Evolutionary conservation across 1,284 basidiomycete genomes (phyloP).

Genomic region (Trichosporon sp.): DNA sequence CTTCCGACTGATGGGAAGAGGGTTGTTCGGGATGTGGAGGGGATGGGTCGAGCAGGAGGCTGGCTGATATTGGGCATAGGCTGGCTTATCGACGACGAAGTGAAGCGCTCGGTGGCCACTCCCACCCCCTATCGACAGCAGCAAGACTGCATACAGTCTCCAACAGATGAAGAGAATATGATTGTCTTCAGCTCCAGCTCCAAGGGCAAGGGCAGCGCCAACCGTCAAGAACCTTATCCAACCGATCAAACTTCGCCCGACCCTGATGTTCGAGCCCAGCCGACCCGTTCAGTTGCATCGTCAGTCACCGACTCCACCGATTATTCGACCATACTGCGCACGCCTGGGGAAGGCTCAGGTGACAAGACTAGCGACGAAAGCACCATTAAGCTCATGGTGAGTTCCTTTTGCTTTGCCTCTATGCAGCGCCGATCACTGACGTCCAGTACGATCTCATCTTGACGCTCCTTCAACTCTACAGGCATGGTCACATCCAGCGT

Average conservation of each 20-base stretch:
- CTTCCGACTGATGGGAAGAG: conserved; percentile 40
- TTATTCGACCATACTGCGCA: conserved; percentile 14
- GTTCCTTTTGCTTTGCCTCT: neutral
- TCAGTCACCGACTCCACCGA: neutral
- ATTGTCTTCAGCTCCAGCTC: conserved; percentile 18
- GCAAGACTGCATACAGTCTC: neutral
- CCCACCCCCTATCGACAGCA: neutral
- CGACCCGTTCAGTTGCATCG: neutral
- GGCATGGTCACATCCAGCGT: conserved; percentile 41
- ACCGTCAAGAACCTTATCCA: neutral
- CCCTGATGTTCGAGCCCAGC: neutral
- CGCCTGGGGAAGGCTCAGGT: conserved; percentile 11
- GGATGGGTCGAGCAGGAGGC: conserved; percentile 40
- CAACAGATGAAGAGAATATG: conserved; percentile 11
- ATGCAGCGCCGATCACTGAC: neutral
- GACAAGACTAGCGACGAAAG: neutral
- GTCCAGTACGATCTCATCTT: conserved; percentile 35
- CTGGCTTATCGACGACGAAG: conserved; percentile 32
- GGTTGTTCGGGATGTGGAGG: conserved; percentile 36
- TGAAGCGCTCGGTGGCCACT: neutral
- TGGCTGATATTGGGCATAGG: conserved; percentile 42
- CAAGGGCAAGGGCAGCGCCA: conserved; percentile 8
- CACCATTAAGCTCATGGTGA: conserved; percentile 30
- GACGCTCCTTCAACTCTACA: conserved; percentile 36
- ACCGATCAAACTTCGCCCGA: neutral